These are phyloP conservation scores for Hypoxylon sp. DNA, from an alignment of 2,329 filamentous ascomycete genomes.

Conservation along the genomic window DNA sequence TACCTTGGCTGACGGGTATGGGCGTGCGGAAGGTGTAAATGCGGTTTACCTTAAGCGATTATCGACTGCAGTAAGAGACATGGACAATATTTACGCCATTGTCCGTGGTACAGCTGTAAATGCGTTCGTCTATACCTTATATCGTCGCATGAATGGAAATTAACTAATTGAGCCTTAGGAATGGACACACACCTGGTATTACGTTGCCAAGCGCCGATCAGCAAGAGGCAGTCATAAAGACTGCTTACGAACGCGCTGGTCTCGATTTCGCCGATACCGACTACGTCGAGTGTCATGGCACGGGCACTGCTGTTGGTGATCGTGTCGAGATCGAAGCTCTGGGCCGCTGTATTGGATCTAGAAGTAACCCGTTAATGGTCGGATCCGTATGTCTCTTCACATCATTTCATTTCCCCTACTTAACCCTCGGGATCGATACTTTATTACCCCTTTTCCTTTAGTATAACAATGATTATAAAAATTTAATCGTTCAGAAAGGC, in stretches of 20 bases:
- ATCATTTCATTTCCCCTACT: too few relatives aligned
- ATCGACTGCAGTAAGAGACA: slow-evolving; percentile 11
- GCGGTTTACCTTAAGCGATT: slow-evolving; percentile 38
- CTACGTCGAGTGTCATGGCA: slow-evolving; percentile 42
- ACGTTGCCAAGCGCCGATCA: slow-evolving; percentile 27
- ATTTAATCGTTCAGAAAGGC: too few relatives aligned
- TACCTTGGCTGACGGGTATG: slow-evolving; percentile 34
- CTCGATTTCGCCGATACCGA: slow-evolving; percentile 27
- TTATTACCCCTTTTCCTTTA: background rate
- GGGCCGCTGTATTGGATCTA: slow-evolving; percentile 13
- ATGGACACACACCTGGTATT: slow-evolving; percentile 38
- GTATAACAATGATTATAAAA: background rate
- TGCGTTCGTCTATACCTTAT: too few relatives aligned
- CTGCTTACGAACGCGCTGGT: slow-evolving; percentile 35
- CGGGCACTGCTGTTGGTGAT: slow-evolving; percentile 30
- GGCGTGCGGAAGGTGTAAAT: slow-evolving; percentile 29
- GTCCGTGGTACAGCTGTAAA: slow-evolving; percentile 38
- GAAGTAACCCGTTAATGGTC: slow-evolving; percentile 13
- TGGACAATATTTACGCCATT: slow-evolving; percentile 30
- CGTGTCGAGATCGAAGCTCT: slow-evolving; percentile 24
- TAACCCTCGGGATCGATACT: too few relatives aligned
- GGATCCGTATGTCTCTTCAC: too few relatives aligned
- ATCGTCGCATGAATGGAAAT: too few relatives aligned
- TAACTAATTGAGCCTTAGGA: too few relatives aligned
- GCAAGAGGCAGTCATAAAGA: slow-evolving; percentile 39